Evolutionary conservation across 805 yeast genomes (phyloP).

Genomic region (Kregervanrija delftensis): DNA sequence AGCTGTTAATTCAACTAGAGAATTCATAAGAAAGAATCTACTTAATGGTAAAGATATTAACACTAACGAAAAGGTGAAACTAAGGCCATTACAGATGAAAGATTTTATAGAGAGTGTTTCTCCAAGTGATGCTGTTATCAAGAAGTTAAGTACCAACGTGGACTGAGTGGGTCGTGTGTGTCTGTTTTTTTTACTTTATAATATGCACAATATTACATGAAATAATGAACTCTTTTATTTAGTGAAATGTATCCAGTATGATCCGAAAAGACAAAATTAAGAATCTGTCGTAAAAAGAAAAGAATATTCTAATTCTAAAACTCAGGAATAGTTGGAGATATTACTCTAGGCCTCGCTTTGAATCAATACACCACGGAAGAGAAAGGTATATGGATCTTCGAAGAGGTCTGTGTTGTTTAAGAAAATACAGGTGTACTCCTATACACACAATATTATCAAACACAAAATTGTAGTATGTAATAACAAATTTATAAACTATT

Average conservation of each 20-base stretch:
- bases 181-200: background rate
- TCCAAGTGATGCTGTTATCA: constrained; percentile 22
- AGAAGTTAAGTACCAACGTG: constrained; percentile 4
- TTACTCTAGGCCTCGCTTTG: constrained; percentile 42
- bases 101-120: constrained; percentile 48
- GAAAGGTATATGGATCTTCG: constrained; percentile 39
- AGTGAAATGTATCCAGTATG: constrained; percentile 7
- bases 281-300: background rate
- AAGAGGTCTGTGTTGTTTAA: constrained; percentile 30
- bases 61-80: constrained; percentile 30
- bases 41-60: constrained; percentile 32
- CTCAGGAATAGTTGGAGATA: constrained; percentile 7
- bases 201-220: background rate
- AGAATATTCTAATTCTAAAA: too few relatives aligned
- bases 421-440: background rate
- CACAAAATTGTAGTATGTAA: too few relatives aligned
- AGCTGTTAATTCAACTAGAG: constrained; percentile 82
- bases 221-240: background rate
- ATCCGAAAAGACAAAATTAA: background rate
- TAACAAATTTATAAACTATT: too few relatives aligned
- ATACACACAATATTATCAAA: too few relatives aligned
- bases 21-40: constrained; percentile 59
- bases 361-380: constrained; percentile 35
- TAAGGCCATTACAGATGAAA: constrained; percentile 56
- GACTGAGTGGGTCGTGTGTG: background rate